Base-by-base conservation (phyloP, 306 rosid genomes). In the Prunus salicina region DNA sequence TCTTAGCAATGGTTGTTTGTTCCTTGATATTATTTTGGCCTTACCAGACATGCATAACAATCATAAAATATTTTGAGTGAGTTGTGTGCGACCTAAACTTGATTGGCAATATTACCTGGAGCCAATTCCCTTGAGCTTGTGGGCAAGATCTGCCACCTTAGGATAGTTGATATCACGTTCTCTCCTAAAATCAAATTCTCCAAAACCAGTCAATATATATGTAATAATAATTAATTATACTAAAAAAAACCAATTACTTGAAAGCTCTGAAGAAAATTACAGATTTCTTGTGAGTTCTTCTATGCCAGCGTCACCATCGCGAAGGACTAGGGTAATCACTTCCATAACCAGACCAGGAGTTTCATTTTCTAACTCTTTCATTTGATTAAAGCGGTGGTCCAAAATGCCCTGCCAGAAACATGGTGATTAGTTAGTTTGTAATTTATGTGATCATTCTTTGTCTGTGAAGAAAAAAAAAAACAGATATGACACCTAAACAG, bases 381-480 rank as follows among this genome's bases (percentile, higher is more conserved):
- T 18, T 46, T n/a, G 8, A 13, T 57, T 43, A 60, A 69, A 77
- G 18, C 51, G 12, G 13, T 11, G 15, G 30, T 77, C 81, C 53
- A 69, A 20, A 24, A 67, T 58, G 7, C 81, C 75, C 81, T 69
- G 68, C 74, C 11, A 56, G 18, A 22, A 46, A 57, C 28, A 69
- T 25, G 47, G n/a, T 19, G n/a, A 71, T 71, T 58, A 58, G 14
- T 2, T 45, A 67, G 19, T 45, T 22, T 0, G 38, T 18, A 34
- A 65, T 13, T 19, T n/a, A 61, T 22, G 47, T 47, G 49, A 20
- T 61, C 47, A 66, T 3, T 5, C 32, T n/a, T 2, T 5, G 10
- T 45, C 55, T 47, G 19, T 30, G 6, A 47, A 61, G 51, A 9
- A 43, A 61, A 3, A 22, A 22, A 73, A 22, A 28, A 2, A 13